phyloP scores from a whole-genome alignment of 116 monocot species.

The Zostera marina region DNA sequence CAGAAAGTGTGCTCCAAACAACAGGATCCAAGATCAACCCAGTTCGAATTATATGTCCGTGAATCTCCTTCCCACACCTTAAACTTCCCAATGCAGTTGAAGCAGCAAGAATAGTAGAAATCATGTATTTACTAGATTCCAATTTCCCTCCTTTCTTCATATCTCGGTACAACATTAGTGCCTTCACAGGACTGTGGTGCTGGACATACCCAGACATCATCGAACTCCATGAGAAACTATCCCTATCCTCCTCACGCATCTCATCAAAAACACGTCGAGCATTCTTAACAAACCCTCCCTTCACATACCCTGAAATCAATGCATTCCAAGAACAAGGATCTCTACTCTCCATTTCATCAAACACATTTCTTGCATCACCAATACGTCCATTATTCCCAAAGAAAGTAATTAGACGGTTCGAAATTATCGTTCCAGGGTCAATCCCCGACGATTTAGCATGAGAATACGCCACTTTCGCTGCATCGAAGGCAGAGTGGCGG shows the following conservation, averaged over 20 bases:
- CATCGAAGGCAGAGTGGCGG: constrained; percentile 8
- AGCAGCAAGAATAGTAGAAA: constrained; percentile 53
- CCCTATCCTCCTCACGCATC: constrained; percentile 35
- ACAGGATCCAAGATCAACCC: constrained; percentile 46
- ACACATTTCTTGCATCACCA: constrained; percentile 6
- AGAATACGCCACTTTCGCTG: background rate
- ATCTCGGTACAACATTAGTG: constrained; percentile 33
- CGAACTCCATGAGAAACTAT: constrained; percentile 80
- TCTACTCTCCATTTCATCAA: constrained; percentile 12
- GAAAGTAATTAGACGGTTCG: constrained; percentile 12
- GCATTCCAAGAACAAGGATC: constrained; percentile 41
- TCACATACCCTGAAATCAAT: constrained; percentile 29
- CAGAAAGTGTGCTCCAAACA: constrained; percentile 44
- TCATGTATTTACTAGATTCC: constrained; percentile 34
- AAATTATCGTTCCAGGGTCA: background rate
- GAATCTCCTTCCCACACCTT: constrained; percentile 63
- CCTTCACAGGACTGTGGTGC: constrained; percentile 24
- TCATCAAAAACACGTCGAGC: constrained; percentile 40
- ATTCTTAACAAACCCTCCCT: constrained; percentile 17
- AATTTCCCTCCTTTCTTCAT: constrained; percentile 12
- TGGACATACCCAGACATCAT: constrained; percentile 57
- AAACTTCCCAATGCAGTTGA: constrained; percentile 16
- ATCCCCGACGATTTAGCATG: constrained; percentile 6
- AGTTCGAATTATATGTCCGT: constrained; percentile 40
- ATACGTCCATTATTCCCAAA: constrained; percentile 3